Evolutionary conservation across 2,329 filamentous ascomycete genomes (phyloP), one percentile per base, ranked within the genome.

Genomic region (Fusarium tupiense): DNA sequence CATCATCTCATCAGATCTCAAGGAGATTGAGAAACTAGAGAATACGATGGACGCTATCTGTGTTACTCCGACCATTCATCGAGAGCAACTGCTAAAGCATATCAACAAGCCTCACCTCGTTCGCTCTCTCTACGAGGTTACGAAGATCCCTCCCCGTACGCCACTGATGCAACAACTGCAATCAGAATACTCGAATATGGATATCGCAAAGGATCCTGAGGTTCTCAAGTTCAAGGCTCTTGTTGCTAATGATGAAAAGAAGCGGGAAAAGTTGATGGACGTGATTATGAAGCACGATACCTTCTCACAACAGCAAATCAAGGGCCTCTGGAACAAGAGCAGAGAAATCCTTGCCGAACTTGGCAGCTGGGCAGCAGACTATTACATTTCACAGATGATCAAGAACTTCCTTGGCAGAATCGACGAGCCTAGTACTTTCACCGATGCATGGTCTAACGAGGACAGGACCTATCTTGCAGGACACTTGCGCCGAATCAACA

Each of bases 321-420:
- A 83, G 61, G 83, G 83, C 0, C 86, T 95, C 13, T 83, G 84
- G 49, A 83, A 84, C 5, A 89, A 87, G 38, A 85, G 87, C 19
- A 53, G 71, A 2, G 85, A 86, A 20, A 85, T 95, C 3, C 84
- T 84, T 29, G 74, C 78, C 7, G 87, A 92, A 52, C 85, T 95
- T 8, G 93, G 93, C 1, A 73, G 84, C 3, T 95, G 92, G 91
- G 92, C 92, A 3, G 88, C 88, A 1, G 91, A 95, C 56, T 88
- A 87, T 57, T 95, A 91, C 77, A 88, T 95, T 31, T 81, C 82
- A 59, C 84, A 83, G 43, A 86, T 87, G 8, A 82, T 90, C 16
- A 80, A 71, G 4, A 75, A 79, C 50, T 82, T 84, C 60, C 64
- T 83, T 5, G 33, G 69, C 59, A 76, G 74, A 49, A 49, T 78